Percentiles rank a stretch among this genome's conserved stretches.
phyloP scores from a whole-genome alignment of 2,329 filamentous ascomycete genomes.

The Amesomyces nigricolor region DNA sequence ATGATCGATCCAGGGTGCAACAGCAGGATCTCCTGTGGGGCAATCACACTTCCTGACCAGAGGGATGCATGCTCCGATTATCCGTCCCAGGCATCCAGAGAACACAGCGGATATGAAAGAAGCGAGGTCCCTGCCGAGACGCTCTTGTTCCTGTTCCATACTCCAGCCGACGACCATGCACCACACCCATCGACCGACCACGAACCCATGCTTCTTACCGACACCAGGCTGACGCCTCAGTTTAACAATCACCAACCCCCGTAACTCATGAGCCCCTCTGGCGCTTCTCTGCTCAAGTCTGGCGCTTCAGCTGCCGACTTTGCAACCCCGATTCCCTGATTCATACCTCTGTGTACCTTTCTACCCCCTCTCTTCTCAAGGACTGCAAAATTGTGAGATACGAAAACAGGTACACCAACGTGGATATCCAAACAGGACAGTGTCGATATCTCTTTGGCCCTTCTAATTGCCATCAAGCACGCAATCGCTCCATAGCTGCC shows the following conservation, averaged over 20 bases:
- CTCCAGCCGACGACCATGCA: slow-evolving; percentile 4
- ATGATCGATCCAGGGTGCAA: too few species aligned
- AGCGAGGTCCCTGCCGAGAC: background rate
- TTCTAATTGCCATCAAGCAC: too few species aligned
- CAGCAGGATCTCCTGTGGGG: too few species aligned
- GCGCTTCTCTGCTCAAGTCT: background rate
- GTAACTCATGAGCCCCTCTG: background rate
- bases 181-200: background rate
- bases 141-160: background rate
- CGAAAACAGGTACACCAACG: too few species aligned
- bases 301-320: background rate
- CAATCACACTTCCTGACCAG: background rate
- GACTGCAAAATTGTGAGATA: too few species aligned
- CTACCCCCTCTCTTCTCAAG: too few species aligned
- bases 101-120: slow-evolving; percentile 7
- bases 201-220: background rate
- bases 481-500: too few species aligned
- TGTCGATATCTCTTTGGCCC: too few species aligned
- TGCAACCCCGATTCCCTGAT: background rate
- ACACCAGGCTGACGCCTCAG: slow-evolving; percentile 1
- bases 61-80: slow-evolving; percentile 4
- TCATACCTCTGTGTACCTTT: too few species aligned
- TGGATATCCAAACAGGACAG: too few species aligned
- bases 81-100: background rate
- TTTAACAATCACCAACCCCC: too few species aligned